These are phyloP conservation scores for Trichoderma gamsii DNA, from an alignment of 495 filamentous ascomycete genomes.

Conservation along the genomic window DNA sequence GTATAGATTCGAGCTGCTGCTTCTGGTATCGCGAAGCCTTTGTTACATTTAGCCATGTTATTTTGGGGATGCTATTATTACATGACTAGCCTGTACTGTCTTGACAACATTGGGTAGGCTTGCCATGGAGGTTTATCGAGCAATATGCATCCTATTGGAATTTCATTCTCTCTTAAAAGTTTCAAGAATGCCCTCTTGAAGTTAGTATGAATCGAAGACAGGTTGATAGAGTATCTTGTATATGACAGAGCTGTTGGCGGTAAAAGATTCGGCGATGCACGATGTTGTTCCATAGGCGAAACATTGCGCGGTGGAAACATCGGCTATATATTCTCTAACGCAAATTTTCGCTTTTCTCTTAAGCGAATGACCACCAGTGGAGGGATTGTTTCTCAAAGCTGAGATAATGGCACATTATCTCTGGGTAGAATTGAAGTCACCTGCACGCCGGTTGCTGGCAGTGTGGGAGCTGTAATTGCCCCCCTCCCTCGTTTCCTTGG, in stretches of 20 bases:
- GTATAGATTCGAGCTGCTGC: too few relatives aligned
- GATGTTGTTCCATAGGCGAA: background rate
- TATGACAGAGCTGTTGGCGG: slow-evolving; percentile 25
- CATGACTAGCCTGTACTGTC: background rate
- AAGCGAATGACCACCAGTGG: background rate
- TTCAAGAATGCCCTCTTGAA: slow-evolving; percentile 29
- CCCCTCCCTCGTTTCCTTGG: too few relatives aligned
- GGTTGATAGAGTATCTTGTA: slow-evolving; percentile 33
- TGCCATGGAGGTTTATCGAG: too few relatives aligned
- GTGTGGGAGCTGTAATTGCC: too few relatives aligned
- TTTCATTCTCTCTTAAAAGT: too few relatives aligned
- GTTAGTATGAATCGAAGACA: slow-evolving; percentile 50
- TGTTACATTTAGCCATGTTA: too few relatives aligned
- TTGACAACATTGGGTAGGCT: background rate
- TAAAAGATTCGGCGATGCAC: slow-evolving; percentile 25
- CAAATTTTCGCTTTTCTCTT: background rate
- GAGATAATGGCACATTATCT: background rate
- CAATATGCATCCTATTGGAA: too few relatives aligned
- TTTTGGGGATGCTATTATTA: too few relatives aligned
- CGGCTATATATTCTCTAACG: background rate
- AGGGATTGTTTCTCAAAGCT: background rate
- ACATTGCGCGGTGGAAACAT: slow-evolving; percentile 27
- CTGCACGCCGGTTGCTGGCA: too few relatives aligned
- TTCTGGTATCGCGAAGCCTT: too few relatives aligned
- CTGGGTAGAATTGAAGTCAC: too few relatives aligned